Percentiles rank a stretch among this genome's conserved stretches.
Evolutionary conservation across 1,284 basidiomycete genomes (phyloP).

Genomic region (Sanghuangporus baumii): DNA sequence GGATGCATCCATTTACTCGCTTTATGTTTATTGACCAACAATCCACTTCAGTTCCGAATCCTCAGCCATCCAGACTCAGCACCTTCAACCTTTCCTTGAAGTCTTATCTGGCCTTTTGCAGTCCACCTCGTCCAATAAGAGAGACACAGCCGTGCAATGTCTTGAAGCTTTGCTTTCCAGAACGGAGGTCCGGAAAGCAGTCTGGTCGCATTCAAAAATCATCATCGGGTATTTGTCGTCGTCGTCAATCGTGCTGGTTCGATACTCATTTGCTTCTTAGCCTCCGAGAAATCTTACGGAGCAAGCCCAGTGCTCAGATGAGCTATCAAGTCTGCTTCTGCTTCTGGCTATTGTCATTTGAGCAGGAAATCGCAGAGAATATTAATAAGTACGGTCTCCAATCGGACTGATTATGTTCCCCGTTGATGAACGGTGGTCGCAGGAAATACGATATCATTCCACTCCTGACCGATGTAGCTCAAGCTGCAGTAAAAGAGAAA

Average conservation of each 20-base stretch:
- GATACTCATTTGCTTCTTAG: constrained; percentile 34
- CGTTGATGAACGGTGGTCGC: neutral
- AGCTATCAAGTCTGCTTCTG: constrained; percentile 91
- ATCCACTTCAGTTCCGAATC: constrained; percentile 44
- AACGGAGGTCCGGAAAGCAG: constrained; percentile 68
- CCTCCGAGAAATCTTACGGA: constrained; percentile 72
- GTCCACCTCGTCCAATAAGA: constrained; percentile 59
- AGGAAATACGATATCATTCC: constrained; percentile 90
- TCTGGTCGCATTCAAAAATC: constrained; percentile 67
- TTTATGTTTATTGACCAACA: neutral
- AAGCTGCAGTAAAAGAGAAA: constrained; percentile 94
- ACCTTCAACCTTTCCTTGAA: constrained; percentile 63
- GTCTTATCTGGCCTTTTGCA: constrained; percentile 63
- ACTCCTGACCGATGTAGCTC: constrained; percentile 81
- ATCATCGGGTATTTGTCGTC: constrained; percentile 48
- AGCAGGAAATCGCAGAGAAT: constrained; percentile 76
- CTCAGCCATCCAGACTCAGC: constrained; percentile 45
- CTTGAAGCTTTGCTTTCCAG: constrained; percentile 83
- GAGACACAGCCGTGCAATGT: constrained; percentile 88
- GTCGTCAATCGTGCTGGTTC: neutral
- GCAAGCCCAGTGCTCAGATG: constrained; percentile 83
- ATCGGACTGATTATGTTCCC: neutral
- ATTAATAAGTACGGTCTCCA: constrained; percentile 60
- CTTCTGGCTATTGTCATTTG: constrained; percentile 93
- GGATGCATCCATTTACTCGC: constrained; percentile 18